phyloP scores from a whole-genome alignment of 495 filamentous ascomycete genomes.

The Aspergillus sparsus region DNA sequence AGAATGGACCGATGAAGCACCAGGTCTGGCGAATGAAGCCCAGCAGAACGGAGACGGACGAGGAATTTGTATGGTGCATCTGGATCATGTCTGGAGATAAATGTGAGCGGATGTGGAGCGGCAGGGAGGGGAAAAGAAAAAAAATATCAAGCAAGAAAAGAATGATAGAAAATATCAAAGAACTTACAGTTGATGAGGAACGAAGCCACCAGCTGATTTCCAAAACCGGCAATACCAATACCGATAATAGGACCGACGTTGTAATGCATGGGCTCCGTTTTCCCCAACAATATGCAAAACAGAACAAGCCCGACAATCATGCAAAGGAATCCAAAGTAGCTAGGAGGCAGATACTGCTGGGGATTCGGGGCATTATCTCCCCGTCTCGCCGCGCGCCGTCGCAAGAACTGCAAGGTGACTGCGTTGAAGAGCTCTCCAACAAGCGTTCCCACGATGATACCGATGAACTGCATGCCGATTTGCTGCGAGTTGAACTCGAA shows the following conservation, averaged over 20 bases:
- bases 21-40: conserved; percentile 54
- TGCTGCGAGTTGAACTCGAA: conserved; percentile 55
- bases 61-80: conserved; percentile 42
- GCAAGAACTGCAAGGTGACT: conserved; percentile 48
- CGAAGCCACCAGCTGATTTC: conserved; percentile 59
- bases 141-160: conserved; percentile 21
- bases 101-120: background rate
- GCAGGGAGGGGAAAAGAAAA: conserved; percentile 9
- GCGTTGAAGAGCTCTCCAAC: conserved; percentile 59
- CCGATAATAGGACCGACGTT: conserved; percentile 54
- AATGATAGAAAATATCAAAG: conserved; percentile 29
- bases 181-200: conserved; percentile 56
- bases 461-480: conserved; percentile 54
- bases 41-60: conserved; percentile 55
- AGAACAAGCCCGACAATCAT: conserved; percentile 53
- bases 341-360: conserved; percentile 54
- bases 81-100: background rate
- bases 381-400: conserved; percentile 26
- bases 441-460: conserved; percentile 54
- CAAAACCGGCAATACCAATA: conserved; percentile 48
- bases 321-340: conserved; percentile 49
- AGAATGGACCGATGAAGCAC: conserved; percentile 61
- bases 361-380: conserved; percentile 36
- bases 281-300: conserved; percentile 45
- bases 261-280: conserved; percentile 37